phyloP scores from a whole-genome alignment of 495 filamentous ascomycete genomes.

The Neurospora sp. region DNA sequence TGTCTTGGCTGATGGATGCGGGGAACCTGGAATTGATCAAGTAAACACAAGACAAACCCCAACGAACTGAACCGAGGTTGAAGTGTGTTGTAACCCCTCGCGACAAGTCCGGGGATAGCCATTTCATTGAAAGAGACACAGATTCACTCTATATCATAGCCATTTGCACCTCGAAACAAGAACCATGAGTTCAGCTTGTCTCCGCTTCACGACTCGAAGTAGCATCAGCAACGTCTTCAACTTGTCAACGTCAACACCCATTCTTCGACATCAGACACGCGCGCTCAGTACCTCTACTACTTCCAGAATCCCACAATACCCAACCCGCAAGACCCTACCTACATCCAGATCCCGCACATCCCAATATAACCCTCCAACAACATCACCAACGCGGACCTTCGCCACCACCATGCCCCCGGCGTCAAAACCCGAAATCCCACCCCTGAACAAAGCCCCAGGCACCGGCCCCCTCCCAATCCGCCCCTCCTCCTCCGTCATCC shows the following conservation, averaged over 20 bases:
- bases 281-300: background rate
- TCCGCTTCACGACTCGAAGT: background rate
- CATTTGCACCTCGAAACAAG: background rate
- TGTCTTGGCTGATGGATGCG: background rate
- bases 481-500: conserved; percentile 51
- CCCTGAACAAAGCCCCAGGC: background rate
- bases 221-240: background rate
- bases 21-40: background rate
- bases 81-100: background rate
- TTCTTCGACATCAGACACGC: background rate
- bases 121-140: background rate
- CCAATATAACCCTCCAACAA: background rate
- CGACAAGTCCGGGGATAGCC: background rate
- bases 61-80: background rate
- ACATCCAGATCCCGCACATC: background rate
- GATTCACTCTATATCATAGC: background rate
- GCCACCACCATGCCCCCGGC: background rate
- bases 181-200: background rate
- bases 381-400: background rate
- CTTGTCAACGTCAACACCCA: background rate
- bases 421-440: background rate
- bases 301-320: background rate
- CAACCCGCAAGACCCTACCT: background rate
- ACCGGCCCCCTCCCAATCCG: background rate
- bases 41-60: background rate